These are phyloP conservation scores for Combretum micranthum DNA, from an alignment of 345 rosid genomes.

Conservation along the genomic window DNA sequence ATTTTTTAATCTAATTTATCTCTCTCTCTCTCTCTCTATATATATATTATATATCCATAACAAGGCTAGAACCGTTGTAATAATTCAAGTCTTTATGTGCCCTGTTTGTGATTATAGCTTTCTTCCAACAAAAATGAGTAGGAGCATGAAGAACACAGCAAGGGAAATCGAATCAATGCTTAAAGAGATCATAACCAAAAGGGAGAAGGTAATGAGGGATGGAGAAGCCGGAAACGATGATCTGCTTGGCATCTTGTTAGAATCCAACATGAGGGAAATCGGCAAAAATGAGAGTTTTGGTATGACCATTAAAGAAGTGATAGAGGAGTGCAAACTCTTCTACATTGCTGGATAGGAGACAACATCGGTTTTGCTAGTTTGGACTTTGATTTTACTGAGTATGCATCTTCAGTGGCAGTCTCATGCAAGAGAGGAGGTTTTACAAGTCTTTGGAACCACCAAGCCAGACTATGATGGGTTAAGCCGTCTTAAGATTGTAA, in stretches of 20 bases:
- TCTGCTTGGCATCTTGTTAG: constrained; percentile 20
- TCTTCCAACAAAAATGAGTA: constrained; percentile 37
- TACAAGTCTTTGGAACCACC: constrained; percentile 21
- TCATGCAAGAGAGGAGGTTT: constrained; percentile 46
- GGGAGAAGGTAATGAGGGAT: constrained; percentile 20
- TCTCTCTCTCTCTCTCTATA: too few species aligned
- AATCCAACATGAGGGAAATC: constrained; percentile 7
- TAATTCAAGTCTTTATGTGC: too few species aligned
- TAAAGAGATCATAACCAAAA: constrained; percentile 25
- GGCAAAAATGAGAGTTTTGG: not conserved
- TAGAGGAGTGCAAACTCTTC: constrained; percentile 59
- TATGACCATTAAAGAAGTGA: constrained; percentile 11
- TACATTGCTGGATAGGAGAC: constrained; percentile 63
- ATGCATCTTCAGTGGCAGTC: constrained; percentile 48
- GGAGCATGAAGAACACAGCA: constrained; percentile 29
- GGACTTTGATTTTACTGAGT: constrained; percentile 45
- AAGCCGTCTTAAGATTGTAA: constrained; percentile 23
- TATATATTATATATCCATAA: too few species aligned
- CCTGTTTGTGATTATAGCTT: constrained; percentile 10
- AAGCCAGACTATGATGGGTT: constrained; percentile 35
- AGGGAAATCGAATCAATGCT: constrained; percentile 27
- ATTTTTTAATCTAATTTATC: too few species aligned
- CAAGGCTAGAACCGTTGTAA: too few species aligned
- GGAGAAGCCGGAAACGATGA: constrained; percentile 22
- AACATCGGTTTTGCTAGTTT: constrained; percentile 37